phyloP scores from a whole-genome alignment of 768 basidiomycete genomes.

The Amanita inopinata region DNA sequence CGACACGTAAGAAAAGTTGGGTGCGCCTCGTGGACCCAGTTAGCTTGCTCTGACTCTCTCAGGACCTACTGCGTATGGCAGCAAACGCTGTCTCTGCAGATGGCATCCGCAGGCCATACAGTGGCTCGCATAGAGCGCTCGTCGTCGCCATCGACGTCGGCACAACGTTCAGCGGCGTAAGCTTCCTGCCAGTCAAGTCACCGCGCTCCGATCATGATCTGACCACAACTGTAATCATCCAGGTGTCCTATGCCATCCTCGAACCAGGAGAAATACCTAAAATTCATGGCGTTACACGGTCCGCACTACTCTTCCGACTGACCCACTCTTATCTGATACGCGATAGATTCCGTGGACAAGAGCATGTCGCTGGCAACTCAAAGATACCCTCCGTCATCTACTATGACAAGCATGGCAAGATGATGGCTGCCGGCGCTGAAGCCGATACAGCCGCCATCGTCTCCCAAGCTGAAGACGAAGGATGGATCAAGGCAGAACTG shows the following conservation, averaged over 20 bases:
- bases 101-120: conserved; percentile 70
- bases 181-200: conserved; percentile 10
- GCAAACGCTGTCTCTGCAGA: conserved; percentile 19
- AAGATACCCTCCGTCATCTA: conserved; percentile 76
- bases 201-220: conserved; percentile 8
- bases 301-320: conserved; percentile 11
- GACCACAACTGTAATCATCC: background rate
- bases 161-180: conserved; percentile 73
- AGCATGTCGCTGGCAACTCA: conserved; percentile 77
- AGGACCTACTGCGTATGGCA: conserved; percentile 37
- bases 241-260: conserved; percentile 73
- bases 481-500: conserved; percentile 71
- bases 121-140: conserved; percentile 50
- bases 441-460: conserved; percentile 50
- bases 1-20: background rate
- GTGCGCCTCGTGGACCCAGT: conserved; percentile 11
- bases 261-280: conserved; percentile 76
- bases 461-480: conserved; percentile 67
- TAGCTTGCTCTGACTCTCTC: conserved; percentile 12
- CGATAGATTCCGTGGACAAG: conserved; percentile 78
- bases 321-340: conserved; percentile 14
- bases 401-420: conserved; percentile 54
- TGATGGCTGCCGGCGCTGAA: conserved; percentile 72
- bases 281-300: conserved; percentile 76
- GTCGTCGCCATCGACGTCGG: conserved; percentile 77